A percentile compares a stretch with the other conserved stretches of the same genome.
Evolutionary conservation across 2,329 filamentous ascomycete species (phyloP).

Genomic region (Phialemoniopsis sp.): DNA sequence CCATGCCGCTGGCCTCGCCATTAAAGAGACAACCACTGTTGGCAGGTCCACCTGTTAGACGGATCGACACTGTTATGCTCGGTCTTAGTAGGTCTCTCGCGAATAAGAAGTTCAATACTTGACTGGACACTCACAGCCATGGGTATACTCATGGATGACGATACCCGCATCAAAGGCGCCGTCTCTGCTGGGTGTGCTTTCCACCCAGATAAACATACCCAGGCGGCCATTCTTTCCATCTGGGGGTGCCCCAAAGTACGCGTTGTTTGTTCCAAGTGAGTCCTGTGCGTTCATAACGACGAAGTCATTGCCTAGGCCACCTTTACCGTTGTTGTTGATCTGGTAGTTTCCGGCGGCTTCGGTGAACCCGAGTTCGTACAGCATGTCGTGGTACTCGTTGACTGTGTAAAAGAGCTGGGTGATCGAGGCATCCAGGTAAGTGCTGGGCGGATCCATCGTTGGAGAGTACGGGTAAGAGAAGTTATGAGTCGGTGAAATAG

Average conservation of each 20-base stretch:
- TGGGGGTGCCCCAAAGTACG: slow-evolving; percentile 50
- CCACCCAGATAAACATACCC: slow-evolving; percentile 55
- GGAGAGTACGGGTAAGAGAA: slow-evolving; percentile 43
- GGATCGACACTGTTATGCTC: slow-evolving; percentile 37
- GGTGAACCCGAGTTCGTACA: slow-evolving; percentile 53
- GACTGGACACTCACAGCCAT: slow-evolving; percentile 34
- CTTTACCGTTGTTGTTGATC: slow-evolving; percentile 48
- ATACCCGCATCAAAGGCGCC: slow-evolving; percentile 56
- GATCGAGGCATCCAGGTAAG: slow-evolving; percentile 49
- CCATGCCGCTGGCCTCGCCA: slow-evolving; percentile 51
- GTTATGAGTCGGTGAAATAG: slow-evolving; percentile 29
- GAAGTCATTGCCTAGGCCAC: slow-evolving; percentile 45
- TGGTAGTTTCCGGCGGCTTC: slow-evolving; percentile 59
- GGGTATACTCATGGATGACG: slow-evolving; percentile 56
- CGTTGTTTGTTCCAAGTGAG: slow-evolving; percentile 50
- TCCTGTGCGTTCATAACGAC: slow-evolving; percentile 56
- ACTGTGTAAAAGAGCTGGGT: slow-evolving; percentile 58
- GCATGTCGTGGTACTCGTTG: slow-evolving; percentile 56
- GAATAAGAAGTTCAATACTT: slow-evolving; percentile 1
- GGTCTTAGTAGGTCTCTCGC: too few species aligned
- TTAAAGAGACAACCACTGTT: slow-evolving; percentile 44
- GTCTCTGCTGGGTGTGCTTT: slow-evolving; percentile 43
- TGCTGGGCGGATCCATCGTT: slow-evolving; percentile 22
- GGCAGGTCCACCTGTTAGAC: slow-evolving; percentile 53
- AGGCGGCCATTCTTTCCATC: slow-evolving; percentile 49